Evolutionary conservation across 305 asterid species (phyloP).

Genomic region (Withania somnifera): DNA sequence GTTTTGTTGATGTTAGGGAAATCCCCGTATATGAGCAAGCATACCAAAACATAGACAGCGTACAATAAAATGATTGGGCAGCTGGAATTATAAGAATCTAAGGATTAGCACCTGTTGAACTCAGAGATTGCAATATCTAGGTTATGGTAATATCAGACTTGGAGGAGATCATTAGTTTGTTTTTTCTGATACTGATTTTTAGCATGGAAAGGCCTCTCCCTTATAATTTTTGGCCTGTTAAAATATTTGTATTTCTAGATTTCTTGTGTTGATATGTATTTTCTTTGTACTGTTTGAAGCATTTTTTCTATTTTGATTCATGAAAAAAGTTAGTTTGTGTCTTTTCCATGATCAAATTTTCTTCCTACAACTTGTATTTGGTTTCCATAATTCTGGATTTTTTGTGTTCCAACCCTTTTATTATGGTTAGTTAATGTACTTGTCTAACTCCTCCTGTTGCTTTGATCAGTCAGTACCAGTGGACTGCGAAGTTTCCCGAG

Average conservation of each 20-base stretch:
- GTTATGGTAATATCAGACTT: not conserved
- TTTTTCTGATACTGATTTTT: not conserved
- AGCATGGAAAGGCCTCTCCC: not conserved
- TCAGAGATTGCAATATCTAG: not conserved
- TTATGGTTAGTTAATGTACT: slow-evolving; percentile 10
- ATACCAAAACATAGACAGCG: not conserved
- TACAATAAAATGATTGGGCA: not conserved
- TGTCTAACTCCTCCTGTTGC: slow-evolving; percentile 12
- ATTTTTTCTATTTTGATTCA: not conserved
- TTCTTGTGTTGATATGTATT: not conserved
- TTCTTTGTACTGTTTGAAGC: not conserved
- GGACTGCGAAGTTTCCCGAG: slow-evolving; percentile 83
- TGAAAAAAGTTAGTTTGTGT: not conserved
- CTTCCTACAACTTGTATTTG: not conserved
- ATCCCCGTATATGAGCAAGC: not conserved
- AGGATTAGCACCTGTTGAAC: not conserved
- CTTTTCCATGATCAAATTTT: not conserved
- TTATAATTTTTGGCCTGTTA: not conserved
- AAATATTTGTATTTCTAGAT: not conserved
- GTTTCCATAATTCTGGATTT: not conserved
- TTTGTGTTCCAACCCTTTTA: not conserved
- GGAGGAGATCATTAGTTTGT: not conserved
- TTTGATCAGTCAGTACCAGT: slow-evolving; percentile 90
- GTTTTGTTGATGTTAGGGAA: not conserved
- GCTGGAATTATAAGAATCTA: not conserved